Base-by-base conservation (phyloP, 176 grass and related monocot species). In the Metroxylon sagu region DNA sequence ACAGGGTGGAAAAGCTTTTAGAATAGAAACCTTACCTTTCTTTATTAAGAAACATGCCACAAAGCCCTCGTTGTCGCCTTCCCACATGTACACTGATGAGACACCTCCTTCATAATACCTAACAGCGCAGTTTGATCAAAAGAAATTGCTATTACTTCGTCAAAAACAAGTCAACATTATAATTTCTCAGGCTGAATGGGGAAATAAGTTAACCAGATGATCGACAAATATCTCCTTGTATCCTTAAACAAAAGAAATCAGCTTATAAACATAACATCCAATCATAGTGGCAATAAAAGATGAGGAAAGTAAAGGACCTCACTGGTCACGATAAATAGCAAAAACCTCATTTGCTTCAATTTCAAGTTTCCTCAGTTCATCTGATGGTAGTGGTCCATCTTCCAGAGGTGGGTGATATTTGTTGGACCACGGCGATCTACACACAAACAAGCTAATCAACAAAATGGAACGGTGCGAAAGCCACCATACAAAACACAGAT, bases 91-190 rank as follows among this genome's bases (percentile, higher is more conserved):
- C 60, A 98, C 94, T 29, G 88, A 98, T 61, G 94, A 89, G 50
- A 98, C 84, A 27, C 88, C 88, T 72, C 94, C 94, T 85, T 98
- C 94, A 65, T 98, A 98, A 56, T 98, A 98, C 82, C 94, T 98
- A 85, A 53, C 35, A 53, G 56, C 64, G 49, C 68, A 68, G 52
- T 48, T 57, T 63, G 35, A 72, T 53, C 17, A 54, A 16, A 19
- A 26, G 16, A 59, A 59, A 16, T 59, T 17, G 21, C 26, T 59
- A 59, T 17, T 30, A 59, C 17, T 17, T 59, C 26, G 5, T 28
- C 26, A 16, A 15, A 28, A 59, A 14, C 26, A 59, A 10, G 8
- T 1, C 5, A 43, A 2, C 35, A 43, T 2, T 28, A 30, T 15
- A 59, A 59, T 16, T 5, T 30, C 16, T 18, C 26, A 28, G 5